phyloP scores from a whole-genome alignment of 805 yeast genomes.

The Metschnikowia kunwiensis region DNA sequence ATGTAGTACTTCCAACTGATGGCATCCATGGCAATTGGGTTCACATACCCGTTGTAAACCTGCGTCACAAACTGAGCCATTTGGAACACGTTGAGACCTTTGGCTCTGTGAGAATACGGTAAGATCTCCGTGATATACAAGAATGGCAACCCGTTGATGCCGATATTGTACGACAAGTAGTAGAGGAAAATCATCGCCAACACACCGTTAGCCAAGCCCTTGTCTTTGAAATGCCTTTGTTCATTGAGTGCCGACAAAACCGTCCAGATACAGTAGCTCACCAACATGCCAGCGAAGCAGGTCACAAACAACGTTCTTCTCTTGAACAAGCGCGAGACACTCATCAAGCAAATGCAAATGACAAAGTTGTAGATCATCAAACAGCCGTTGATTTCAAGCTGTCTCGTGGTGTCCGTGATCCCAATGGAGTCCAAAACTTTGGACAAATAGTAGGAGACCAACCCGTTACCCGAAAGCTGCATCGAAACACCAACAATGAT shows the following conservation, averaged over 20 bases:
- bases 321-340: constrained; percentile 24
- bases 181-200: constrained; percentile 50
- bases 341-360: constrained; percentile 22
- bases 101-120: constrained; percentile 40
- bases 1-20: constrained; percentile 45
- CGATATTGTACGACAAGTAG: constrained; percentile 41
- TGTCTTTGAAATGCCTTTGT: constrained; percentile 39
- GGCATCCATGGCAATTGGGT: constrained; percentile 38
- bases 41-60: constrained; percentile 25
- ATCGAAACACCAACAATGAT: constrained; percentile 32
- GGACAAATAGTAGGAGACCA: constrained; percentile 49
- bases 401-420: constrained; percentile 38
- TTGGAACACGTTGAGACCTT: constrained; percentile 35
- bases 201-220: constrained; percentile 43
- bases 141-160: constrained; percentile 45
- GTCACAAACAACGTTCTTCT: constrained; percentile 37
- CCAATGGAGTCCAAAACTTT: constrained; percentile 53
- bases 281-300: constrained; percentile 35
- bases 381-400: constrained; percentile 50
- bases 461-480: constrained; percentile 52
- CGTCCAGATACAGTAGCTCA: constrained; percentile 43
- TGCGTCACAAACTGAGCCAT: constrained; percentile 20
- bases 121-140: constrained; percentile 44
- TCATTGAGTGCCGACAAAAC: constrained; percentile 43
- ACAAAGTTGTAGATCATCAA: constrained; percentile 32